phyloP scores from a whole-genome alignment of 1,284 basidiomycete genomes.

The Cutaneotrichosporon cutaneum region DNA sequence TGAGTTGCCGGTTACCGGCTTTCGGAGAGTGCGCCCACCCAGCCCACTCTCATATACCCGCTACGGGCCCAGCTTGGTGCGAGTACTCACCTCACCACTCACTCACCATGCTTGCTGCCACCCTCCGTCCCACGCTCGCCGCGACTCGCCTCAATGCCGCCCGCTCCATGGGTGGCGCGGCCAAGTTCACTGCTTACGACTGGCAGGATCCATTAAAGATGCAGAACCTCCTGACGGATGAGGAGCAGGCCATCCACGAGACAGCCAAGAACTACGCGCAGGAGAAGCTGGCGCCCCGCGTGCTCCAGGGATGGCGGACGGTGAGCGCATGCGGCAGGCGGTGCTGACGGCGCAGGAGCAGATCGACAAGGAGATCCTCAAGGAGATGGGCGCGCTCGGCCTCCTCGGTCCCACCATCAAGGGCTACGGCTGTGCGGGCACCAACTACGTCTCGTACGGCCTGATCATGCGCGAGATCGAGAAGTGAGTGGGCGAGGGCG shows the following conservation, averaged over 20 bases:
- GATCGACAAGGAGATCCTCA: conserved; percentile 61
- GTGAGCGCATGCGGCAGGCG: conserved; percentile 59
- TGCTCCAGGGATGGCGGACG: conserved; percentile 80
- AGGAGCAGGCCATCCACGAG: conserved; percentile 88
- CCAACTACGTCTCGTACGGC: conserved; percentile 85
- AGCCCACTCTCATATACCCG: neutral
- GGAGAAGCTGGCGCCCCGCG: conserved; percentile 81
- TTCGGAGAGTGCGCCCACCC: neutral
- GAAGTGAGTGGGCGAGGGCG: conserved; percentile 56
- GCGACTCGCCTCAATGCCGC: neutral
- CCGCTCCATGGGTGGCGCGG: conserved; percentile 2
- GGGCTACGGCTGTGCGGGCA: conserved; percentile 92
- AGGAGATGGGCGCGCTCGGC: conserved; percentile 88
- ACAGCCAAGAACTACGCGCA: conserved; percentile 80
- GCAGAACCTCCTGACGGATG: conserved; percentile 77
- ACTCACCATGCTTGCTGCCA: neutral
- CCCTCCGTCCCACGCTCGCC: neutral
- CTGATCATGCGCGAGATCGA: conserved; percentile 92
- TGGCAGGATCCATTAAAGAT: conserved; percentile 80
- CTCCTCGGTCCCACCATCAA: conserved; percentile 87
- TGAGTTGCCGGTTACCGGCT: neutral
- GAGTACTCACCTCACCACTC: neutral
- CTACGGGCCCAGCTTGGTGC: neutral
- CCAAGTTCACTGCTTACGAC: conserved; percentile 60
- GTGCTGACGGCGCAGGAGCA: neutral